A percentile compares a stretch with the other conserved stretches of the same genome.
Conservation (phyloP, 176 grass and related monocot species). For the Thalia dealbata region DNA sequence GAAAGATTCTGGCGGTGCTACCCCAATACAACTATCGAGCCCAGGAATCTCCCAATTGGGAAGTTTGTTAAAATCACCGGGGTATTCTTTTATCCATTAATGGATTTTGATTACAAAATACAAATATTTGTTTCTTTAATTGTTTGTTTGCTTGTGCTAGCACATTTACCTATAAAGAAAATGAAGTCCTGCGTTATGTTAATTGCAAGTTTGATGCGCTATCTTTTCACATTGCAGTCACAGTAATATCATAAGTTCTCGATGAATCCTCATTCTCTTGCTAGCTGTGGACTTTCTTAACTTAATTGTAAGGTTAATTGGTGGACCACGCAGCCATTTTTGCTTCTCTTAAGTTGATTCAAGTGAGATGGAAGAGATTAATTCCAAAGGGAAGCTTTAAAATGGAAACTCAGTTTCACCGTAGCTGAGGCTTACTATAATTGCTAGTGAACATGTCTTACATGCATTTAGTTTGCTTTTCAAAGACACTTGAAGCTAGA, state of each 20-base stretch:
- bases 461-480: background rate
- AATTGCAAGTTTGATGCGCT: background rate
- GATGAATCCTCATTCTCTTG: background rate
- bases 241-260: background rate
- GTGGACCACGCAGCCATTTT: background rate
- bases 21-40: conserved; percentile 49
- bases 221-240: background rate
- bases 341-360: background rate
- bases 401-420: background rate
- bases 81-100: conserved; percentile 27
- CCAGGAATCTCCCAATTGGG: conserved; percentile 51
- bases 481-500: background rate
- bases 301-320: background rate
- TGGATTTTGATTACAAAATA: background rate
- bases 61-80: conserved; percentile 86
- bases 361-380: background rate
- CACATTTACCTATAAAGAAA: background rate
- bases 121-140: background rate
- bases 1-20: conserved; percentile 58
- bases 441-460: background rate
- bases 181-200: background rate
- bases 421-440: background rate
- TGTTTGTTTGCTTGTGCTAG: background rate
- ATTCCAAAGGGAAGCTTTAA: too few relatives aligned
- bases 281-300: background rate